phyloP scores from a whole-genome alignment of 371 early-diverging fungal species.

The Funneliformis caledonium region DNA sequence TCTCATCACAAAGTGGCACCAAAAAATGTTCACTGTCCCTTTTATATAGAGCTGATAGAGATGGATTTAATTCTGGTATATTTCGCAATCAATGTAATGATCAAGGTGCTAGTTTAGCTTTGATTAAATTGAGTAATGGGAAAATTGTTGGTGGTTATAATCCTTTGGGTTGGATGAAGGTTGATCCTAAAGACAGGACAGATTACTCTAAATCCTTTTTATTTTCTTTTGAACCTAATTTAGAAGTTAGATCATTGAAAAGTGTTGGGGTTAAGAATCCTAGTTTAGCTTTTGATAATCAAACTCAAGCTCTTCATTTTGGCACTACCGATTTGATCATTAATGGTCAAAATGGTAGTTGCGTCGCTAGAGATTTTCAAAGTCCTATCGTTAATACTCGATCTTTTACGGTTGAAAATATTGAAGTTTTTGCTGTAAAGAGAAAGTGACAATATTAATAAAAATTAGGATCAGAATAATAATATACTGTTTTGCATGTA shows the following conservation, averaged over 20 bases:
- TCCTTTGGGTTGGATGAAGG: conserved; percentile 22
- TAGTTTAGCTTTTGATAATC: not conserved
- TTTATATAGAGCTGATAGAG: conserved; percentile 19
- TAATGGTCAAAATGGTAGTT: conserved; percentile 2
- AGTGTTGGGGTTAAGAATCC: not conserved
- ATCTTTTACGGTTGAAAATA: not conserved
- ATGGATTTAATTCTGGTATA: conserved; percentile 10
- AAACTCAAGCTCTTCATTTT: not conserved
- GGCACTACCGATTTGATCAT: conserved; percentile 19
- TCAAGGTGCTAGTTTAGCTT: conserved; percentile 5
- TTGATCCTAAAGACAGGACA: not conserved
- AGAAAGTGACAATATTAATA: no score
- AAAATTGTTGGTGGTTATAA: conserved; percentile 38
- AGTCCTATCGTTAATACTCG: not conserved
- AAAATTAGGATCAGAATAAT: no score
- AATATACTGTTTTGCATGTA: no score
- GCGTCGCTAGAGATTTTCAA: not conserved
- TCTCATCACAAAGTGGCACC: not conserved
- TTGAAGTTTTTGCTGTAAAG: not conserved
- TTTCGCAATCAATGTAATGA: conserved; percentile 23
- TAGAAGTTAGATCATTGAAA: not conserved
- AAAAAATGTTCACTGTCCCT: not conserved
- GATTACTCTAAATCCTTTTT: not conserved
- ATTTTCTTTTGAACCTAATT: not conserved
- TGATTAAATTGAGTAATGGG: not conserved